Base-by-base conservation (phyloP, 176 grass and related monocot species). In the Lolium multiflorum region DNA sequence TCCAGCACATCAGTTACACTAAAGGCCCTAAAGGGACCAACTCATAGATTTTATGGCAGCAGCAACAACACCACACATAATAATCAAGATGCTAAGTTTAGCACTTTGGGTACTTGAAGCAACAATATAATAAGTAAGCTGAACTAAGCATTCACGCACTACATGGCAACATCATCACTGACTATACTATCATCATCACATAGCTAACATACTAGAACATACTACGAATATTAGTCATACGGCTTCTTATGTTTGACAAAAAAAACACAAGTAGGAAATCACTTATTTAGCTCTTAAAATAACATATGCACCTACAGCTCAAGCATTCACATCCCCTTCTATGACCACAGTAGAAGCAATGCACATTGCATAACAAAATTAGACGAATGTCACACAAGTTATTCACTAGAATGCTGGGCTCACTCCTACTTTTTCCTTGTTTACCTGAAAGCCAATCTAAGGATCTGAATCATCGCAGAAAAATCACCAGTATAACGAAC, bases 391-490 rank as follows among this genome's bases (percentile, higher is more conserved):
- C 61, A 70, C 31, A 87, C 39, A 81, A 75, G 4, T 7, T 41
- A 44, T 52, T 73, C 21, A 20, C 9, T 35, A 35, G 65, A 43
- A 35, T 75, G 39, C 8, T 66, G 47, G 56, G 70, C 21, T 60
- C 18, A 65, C 47, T 47, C 21, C 50, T 68, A 26, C 56, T 43
- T 64, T 48, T 71, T 52, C 52, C 4, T 67, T 55, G 7, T 61
- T 87, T 22, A 56, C 70, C 17, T 50, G 56, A 71, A 87, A 63
- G 26, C 66, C 43, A 62, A 46, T 52, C 16, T 52, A 79, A 47
- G 71, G 13, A 20, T 12, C 43, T 39, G 13, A 46, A 68, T 78
- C 31, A 54, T 72, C 7, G 13, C 5, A 14, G 22, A 31, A 56
- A 63, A 81, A 10, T 51, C 43, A 81, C 55, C 56, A 63, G 59